Conservation (phyloP, 2,329 filamentous ascomycete species). For the Exophiala lecanii-corni region DNA sequence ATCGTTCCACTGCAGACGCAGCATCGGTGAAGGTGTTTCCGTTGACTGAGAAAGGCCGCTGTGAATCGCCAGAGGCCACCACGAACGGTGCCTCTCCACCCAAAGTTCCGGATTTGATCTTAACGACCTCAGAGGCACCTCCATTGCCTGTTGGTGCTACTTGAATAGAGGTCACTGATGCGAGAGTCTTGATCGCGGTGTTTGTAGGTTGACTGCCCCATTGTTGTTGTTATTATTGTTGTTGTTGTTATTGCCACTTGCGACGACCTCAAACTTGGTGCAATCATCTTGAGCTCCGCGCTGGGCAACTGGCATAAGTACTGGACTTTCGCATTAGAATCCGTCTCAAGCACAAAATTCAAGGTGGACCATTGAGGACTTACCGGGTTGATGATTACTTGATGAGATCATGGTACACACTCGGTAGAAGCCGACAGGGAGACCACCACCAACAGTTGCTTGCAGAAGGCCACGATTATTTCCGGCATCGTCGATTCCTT, state of each 20-base stretch:
- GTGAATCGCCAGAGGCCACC: constrained; percentile 45
- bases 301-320: constrained; percentile 58
- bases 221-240: too few relatives aligned
- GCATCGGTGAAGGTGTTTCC: constrained; percentile 56
- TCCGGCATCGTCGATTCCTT: constrained; percentile 56
- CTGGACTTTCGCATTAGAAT: too few relatives aligned
- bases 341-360: too few relatives aligned
- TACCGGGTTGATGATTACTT: constrained; percentile 59
- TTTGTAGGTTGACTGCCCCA: too few relatives aligned
- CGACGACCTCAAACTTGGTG: constrained; percentile 55
- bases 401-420: constrained; percentile 60
- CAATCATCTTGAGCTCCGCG: constrained; percentile 65
- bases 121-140: too few relatives aligned
- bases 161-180: too few relatives aligned
- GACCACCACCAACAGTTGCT: constrained; percentile 53
- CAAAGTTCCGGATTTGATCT: constrained; percentile 46
- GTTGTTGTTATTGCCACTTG: constrained; percentile 44
- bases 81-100: constrained; percentile 53
- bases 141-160: too few relatives aligned
- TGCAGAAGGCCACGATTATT: constrained; percentile 52
- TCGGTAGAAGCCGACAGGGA: constrained; percentile 60
- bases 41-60: constrained; percentile 55
- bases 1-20: constrained; percentile 53
- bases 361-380: too few relatives aligned
- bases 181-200: too few relatives aligned